A percentile compares a stretch with the other conserved stretches of the same genome.
Evolutionary conservation across 1,284 basidiomycete species (phyloP).

Genomic region (Trichosporon inkin): DNA sequence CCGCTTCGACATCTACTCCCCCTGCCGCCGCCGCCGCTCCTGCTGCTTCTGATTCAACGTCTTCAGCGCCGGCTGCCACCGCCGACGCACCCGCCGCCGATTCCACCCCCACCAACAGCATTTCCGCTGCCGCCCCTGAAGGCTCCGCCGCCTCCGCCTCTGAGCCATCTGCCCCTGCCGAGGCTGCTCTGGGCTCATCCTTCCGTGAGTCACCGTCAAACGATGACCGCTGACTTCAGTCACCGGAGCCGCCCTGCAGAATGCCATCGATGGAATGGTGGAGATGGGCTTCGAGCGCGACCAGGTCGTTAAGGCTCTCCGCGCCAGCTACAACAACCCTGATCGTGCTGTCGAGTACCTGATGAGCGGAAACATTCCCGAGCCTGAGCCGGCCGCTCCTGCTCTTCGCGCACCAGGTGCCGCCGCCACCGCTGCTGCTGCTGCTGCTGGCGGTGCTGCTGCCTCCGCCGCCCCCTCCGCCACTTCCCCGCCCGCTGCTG

Average conservation of each 20-base stretch:
- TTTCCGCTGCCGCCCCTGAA: constrained; percentile 30
- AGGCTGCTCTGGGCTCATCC: constrained; percentile 39
- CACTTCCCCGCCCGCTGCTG: constrained; percentile 41
- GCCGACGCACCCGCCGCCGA: constrained; percentile 46
- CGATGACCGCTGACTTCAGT: constrained; percentile 46
- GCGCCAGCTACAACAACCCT: constrained; percentile 96
- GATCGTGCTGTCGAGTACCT: constrained; percentile 97
- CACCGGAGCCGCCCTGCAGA: constrained; percentile 69
- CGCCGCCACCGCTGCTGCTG: constrained; percentile 49
- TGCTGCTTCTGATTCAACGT: constrained; percentile 43
- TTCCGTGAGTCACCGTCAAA: constrained; percentile 29
- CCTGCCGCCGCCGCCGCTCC: constrained; percentile 33
- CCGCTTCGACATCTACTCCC: constrained; percentile 44
- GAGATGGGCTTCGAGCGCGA: constrained; percentile 94
- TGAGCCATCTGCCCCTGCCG: constrained; percentile 22
- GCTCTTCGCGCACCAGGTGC: constrained; percentile 32
- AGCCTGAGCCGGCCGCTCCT: constrained; percentile 28
- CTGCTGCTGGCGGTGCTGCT: constrained; percentile 47
- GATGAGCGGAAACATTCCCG: constrained; percentile 59
- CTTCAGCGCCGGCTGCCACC: constrained; percentile 44
- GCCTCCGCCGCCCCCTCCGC: constrained; percentile 45
- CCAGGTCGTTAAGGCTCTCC: constrained; percentile 77
- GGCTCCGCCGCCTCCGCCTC: constrained; percentile 32
- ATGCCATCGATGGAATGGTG: constrained; percentile 73
- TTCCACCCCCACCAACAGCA: constrained; percentile 11